Evolutionary conservation across 2,329 filamentous ascomycete genomes (phyloP), one percentile per base, ranked within the genome.

Genomic region (Pseudocercospora ulei): DNA sequence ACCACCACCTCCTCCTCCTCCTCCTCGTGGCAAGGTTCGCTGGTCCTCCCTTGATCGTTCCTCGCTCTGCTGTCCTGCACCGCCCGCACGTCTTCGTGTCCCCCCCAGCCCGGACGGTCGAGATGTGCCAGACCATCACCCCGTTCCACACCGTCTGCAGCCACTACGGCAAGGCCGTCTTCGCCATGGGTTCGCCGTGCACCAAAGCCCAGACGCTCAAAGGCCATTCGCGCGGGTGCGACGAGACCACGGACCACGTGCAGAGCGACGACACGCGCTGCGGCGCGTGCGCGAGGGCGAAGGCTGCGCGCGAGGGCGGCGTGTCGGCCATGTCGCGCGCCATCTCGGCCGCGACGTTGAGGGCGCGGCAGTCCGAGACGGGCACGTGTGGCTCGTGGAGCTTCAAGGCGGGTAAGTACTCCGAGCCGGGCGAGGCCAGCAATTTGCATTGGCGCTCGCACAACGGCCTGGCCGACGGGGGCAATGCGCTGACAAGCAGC

Each of bases 71-170:
- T 23, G 18, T 22, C n/a, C 7, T 12, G n/a, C 2, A 5, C n/a
- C n/a, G 29, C 12, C 22, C 18, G 29, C 29, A 12, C n/a, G 29
- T 30, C 18, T 9, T 13, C 16, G 11, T 18, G 29, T 30, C 18
- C 14, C 13, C 16, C 13, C 29, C 5, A 3, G 11, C 16, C 7
- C 29, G 11, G 25, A 20, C n/a, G 5, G 3, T 6, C 11, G 16
- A 33, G 18, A 33, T 33, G 30, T 33, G 30, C 18, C 11, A 33
- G 9, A 33, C 30, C 30, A 2, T 22, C 20, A 33, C 30, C 18
- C 30, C 30, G 18, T 33, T 22, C 30, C 17, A 33, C 30, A 33
- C 30, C 18, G 30, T 33, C 30, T 33, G 30, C 30, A 19, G 30
- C 12, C 30, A 33, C 30, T 33, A 33, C 30, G 18, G 30, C 30